Percentiles rank a stretch among this genome's conserved stretches.
phyloP scores from a whole-genome alignment of 2,329 filamentous ascomycete species.

The Aspergillus viridinutans region DNA sequence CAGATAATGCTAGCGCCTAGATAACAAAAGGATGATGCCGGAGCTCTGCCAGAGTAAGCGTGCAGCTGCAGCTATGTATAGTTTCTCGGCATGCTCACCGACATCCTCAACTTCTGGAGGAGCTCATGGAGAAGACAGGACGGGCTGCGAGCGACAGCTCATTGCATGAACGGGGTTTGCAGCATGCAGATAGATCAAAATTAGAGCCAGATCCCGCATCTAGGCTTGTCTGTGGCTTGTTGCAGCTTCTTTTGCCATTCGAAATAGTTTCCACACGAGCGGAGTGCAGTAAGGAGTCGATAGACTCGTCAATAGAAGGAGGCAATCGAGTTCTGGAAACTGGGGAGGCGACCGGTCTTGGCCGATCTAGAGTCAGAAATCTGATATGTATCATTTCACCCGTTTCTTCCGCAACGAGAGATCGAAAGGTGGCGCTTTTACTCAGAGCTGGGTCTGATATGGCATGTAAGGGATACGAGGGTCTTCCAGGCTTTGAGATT shows the following conservation, averaged over 20 bases:
- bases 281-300: background rate
- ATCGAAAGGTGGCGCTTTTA: background rate
- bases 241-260: background rate
- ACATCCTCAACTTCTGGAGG: background rate
- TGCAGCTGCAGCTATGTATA: no score
- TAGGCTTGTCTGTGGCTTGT: background rate
- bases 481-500: background rate
- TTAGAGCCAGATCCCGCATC: background rate
- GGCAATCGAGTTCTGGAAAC: slow-evolving; percentile 21
- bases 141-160: background rate
- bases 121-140: background rate
- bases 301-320: slow-evolving; percentile 15
- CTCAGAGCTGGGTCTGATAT: background rate
- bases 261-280: background rate
- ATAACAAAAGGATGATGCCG: background rate
- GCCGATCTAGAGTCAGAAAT: background rate
- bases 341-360: slow-evolving; percentile 11
- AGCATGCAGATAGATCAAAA: background rate
- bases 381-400: background rate
- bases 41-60: background rate
- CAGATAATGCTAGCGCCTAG: background rate
- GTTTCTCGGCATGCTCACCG: slow-evolving; percentile 1
- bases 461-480: background rate
- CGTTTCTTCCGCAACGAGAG: background rate
- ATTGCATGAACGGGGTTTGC: slow-evolving; percentile 3